Conservation (phyloP, 2,329 filamentous ascomycete species). For the Aspergillus latus region DNA sequence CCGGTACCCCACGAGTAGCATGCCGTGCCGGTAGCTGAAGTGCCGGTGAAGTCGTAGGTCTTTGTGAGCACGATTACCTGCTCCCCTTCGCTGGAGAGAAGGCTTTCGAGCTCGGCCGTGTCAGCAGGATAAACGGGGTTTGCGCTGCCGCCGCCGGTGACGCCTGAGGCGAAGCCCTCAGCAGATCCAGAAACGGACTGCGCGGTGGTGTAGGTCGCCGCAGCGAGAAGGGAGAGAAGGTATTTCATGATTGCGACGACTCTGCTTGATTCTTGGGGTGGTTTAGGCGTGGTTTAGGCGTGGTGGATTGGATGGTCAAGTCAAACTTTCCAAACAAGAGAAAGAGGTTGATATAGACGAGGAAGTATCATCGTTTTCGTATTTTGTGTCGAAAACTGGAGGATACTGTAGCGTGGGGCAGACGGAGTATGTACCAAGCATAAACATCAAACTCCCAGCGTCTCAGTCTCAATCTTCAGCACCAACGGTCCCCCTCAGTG, state of each 20-base stretch:
- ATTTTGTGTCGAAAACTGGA: neutral
- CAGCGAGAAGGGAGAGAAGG: neutral
- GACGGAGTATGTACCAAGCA: too few species aligned
- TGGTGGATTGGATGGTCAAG: neutral
- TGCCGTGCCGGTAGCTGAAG: slow-evolving; percentile 22
- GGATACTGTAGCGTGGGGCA: neutral
- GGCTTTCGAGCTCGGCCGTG: slow-evolving; percentile 55
- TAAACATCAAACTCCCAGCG: neutral
- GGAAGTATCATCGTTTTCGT: neutral
- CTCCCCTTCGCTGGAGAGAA: slow-evolving; percentile 54
- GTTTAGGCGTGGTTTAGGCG: neutral
- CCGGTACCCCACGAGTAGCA: slow-evolving; percentile 30
- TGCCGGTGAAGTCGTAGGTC: slow-evolving; percentile 31
- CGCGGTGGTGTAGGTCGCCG: neutral
- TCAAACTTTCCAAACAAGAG: neutral
- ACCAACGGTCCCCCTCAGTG: neutral
- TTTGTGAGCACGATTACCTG: slow-evolving; percentile 60
- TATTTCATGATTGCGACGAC: neutral
- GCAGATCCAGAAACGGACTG: slow-evolving; percentile 28
- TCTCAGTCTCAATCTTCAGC: neutral
- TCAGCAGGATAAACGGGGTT: slow-evolving; percentile 52
- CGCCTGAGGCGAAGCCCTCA: slow-evolving; percentile 50
- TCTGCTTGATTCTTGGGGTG: neutral
- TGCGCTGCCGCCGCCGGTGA: slow-evolving; percentile 60
- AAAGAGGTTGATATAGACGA: neutral